A percentile compares a stretch with the other conserved stretches of the same genome.
phyloP scores from a whole-genome alignment of 2,329 filamentous ascomycete species.

The Beauveria sp. region DNA sequence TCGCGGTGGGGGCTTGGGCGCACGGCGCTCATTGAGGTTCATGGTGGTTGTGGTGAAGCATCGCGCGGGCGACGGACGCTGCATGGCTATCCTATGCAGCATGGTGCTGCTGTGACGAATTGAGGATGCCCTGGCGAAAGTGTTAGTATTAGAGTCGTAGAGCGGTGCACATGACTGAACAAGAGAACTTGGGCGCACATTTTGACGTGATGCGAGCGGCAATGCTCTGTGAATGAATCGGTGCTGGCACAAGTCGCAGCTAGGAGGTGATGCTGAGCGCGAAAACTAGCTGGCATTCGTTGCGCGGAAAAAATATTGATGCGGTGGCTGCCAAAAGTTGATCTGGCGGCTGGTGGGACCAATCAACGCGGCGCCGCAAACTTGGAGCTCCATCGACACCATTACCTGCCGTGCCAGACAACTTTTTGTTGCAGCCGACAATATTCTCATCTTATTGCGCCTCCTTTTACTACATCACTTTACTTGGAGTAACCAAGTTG shows the following conservation, averaged over 20 bases:
- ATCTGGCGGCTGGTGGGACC: constrained; percentile 6
- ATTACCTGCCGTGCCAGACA: background rate
- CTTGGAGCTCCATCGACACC: constrained; percentile 8
- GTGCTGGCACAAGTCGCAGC: background rate
- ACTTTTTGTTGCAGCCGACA: background rate
- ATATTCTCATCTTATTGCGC: background rate
- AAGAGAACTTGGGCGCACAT: background rate
- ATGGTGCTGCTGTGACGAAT: constrained; percentile 9
- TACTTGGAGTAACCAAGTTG: background rate
- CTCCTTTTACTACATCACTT: too few species aligned
- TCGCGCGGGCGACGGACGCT: background rate
- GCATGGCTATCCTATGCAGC: background rate
- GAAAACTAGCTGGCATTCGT: background rate
- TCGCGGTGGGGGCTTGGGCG: constrained; percentile 6
- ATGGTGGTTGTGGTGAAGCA: constrained; percentile 5
- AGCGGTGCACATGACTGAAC: background rate
- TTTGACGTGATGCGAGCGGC: background rate
- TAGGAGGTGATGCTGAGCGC: background rate
- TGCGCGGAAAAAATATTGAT: constrained; percentile 10
- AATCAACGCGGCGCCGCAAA: constrained; percentile 15
- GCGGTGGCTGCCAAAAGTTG: background rate
- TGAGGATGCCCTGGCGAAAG: background rate
- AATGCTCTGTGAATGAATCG: background rate
- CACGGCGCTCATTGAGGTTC: constrained; percentile 1
- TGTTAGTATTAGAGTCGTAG: background rate